Percentiles rank a stretch among this genome's conserved stretches.
Conservation (phyloP, 352 stramenopile species). For the Phytophthora citricola region DNA sequence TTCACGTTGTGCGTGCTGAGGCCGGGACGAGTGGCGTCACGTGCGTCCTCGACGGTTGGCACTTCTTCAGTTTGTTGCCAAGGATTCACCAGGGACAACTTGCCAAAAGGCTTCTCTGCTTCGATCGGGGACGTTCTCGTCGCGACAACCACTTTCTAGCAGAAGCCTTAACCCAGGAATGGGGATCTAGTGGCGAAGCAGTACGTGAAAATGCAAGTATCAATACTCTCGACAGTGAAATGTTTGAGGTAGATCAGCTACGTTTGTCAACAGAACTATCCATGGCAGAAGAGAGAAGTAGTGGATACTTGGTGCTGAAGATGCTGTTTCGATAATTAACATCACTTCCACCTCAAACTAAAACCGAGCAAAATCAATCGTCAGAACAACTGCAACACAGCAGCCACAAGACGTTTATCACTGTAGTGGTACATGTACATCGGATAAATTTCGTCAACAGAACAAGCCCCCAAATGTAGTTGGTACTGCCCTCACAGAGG, state of each 20-base stretch:
- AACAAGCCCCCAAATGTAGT: slow-evolving; percentile 28
- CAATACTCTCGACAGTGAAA: neutral
- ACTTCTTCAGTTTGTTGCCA: slow-evolving; percentile 68
- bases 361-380: too few relatives aligned
- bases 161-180: slow-evolving; percentile 4
- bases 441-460: slow-evolving; percentile 29
- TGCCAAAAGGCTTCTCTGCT: slow-evolving; percentile 37
- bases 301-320: neutral
- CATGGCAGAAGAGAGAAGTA: neutral
- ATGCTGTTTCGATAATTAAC: too few relatives aligned
- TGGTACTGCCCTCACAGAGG: slow-evolving; percentile 28
- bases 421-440: neutral
- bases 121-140: slow-evolving; percentile 46
- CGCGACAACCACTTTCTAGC: slow-evolving; percentile 25
- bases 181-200: neutral
- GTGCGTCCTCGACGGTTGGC: slow-evolving; percentile 68
- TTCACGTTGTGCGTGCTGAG: slow-evolving; percentile 62
- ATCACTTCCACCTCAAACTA: neutral
- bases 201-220: neutral
- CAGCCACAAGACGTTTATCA: neutral
- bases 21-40: slow-evolving; percentile 70
- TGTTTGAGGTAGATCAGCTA: slow-evolving; percentile 24
- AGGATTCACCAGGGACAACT: slow-evolving; percentile 41
- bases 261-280: neutral
- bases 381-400: too few relatives aligned